A percentile compares a stretch with the other conserved stretches of the same genome.
phyloP scores from a whole-genome alignment of 768 basidiomycete genomes.

The Rhodotorula kratochvilovae region DNA sequence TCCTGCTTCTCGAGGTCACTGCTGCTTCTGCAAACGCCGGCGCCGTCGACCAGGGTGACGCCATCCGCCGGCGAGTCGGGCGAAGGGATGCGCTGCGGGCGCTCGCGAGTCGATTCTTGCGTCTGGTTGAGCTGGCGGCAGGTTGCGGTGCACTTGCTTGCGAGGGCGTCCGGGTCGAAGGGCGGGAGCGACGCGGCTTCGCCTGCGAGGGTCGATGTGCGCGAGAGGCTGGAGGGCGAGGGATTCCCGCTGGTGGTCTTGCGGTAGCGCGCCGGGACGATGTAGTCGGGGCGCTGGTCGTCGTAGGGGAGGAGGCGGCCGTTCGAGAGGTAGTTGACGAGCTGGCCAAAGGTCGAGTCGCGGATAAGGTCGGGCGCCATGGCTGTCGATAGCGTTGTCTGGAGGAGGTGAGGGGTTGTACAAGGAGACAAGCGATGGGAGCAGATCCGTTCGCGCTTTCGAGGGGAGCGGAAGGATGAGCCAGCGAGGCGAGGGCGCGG shows the following conservation, averaged over 20 bases:
- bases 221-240: background rate
- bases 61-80: background rate
- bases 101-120: background rate
- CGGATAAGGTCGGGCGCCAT: slow-evolving; percentile 24
- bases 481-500: no score
- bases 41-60: slow-evolving; percentile 15
- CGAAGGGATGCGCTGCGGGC: background rate
- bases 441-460: no score
- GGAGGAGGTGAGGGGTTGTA: background rate
- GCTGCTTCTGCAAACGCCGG: background rate
- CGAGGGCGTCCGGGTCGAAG: no score
- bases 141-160: background rate
- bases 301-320: slow-evolving; percentile 24
- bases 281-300: slow-evolving; percentile 14
- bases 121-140: background rate
- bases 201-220: slow-evolving; percentile 1
- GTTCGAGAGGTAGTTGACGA: slow-evolving; percentile 23
- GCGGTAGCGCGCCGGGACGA: slow-evolving; percentile 2
- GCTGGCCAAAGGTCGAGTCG: slow-evolving; percentile 28
- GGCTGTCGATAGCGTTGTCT: no score
- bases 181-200: background rate
- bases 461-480: no score
- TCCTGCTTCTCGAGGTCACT: background rate
- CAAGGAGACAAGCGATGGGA: no score
- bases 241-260: background rate